phyloP scores from a whole-genome alignment of 2,329 filamentous ascomycete genomes.

The Talaromyces sp. region DNA sequence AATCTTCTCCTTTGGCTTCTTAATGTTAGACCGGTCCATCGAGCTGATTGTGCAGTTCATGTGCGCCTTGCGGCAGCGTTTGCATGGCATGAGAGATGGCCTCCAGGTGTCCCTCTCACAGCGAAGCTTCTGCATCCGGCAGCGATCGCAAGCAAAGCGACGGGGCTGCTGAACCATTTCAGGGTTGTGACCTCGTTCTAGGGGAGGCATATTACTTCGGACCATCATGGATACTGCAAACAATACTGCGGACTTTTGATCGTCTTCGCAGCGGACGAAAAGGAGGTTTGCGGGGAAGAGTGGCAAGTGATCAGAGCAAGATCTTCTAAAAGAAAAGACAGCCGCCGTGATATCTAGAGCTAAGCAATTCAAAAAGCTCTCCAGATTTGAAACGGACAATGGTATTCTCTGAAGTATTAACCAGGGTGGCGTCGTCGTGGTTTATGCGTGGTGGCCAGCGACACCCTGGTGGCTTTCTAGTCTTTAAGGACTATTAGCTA shows the following conservation, averaged over 20 bases:
- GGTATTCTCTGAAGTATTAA: not conserved
- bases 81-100: conserved; percentile 13
- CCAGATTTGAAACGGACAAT: not conserved
- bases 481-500: not conserved
- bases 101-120: conserved; percentile 13
- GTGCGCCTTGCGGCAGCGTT: conserved; percentile 11
- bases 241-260: not conserved
- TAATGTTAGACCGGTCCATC: conserved; percentile 1
- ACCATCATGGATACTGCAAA: conserved; percentile 3
- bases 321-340: not conserved
- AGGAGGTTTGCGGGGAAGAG: not conserved
- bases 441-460: not conserved
- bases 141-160: conserved; percentile 14
- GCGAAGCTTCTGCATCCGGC: conserved; percentile 13
- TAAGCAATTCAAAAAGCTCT: not conserved
- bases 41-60: conserved; percentile 11
- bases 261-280: not conserved
- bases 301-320: not conserved
- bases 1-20: conserved; percentile 4
- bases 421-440: not conserved
- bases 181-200: conserved; percentile 5
- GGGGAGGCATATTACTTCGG: conserved; percentile 2
- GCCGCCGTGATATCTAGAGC: not conserved
- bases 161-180: conserved; percentile 12
- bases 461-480: not conserved